Base-by-base conservation (phyloP, 129 eudicot species). In the Pittosporum tobira region DNA sequence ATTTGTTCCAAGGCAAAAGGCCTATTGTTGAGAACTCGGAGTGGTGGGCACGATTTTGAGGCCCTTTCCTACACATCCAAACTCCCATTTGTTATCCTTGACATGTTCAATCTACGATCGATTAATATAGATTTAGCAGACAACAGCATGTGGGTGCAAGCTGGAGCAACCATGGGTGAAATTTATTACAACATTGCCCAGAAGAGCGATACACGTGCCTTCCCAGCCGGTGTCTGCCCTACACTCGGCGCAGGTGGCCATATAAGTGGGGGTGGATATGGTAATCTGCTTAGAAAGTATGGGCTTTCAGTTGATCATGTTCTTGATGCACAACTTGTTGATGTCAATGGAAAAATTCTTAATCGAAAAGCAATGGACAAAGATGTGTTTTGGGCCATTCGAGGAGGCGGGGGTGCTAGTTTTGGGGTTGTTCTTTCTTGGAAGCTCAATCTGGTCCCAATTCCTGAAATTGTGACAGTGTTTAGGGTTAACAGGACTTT, bases 331-430 rank as follows among this genome's bases (percentile, higher is more conserved):
- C 71, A 75, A 53, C 68, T 84, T 16, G 75, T 84, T 3, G 84
- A 84, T 40, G 75, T 75, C 0, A 57, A 52, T 0, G 94, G 94
- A 0, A 64, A n/a, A n/a, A n/a, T n/a, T n/a, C n/a, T n/a, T n/a
- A n/a, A n/a, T n/a, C n/a, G n/a, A n/a, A n/a, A n/a, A 28, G 67
- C 94, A 1, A 84, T 80, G 94, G 94, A 87, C 3, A 87, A 84
- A 48, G 94, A 84, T 51, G 72, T 80, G 1, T 84, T 84, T 57
- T 84, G 94, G 94, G 94, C 94, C 5, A 62, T 84, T 22, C 64
- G n/a, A n/a, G n/a, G n/a, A n/a, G n/a, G n/a, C n/a, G n/a, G n/a
- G n/a, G n/a, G n/a, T n/a, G n/a, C n/a, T 15, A 84, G 82, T 45
- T 84, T 59, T n/a, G 94, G 88, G 22, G 70, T 87, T 1, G 71